These are phyloP conservation scores for Penicillium soppii DNA, from an alignment of 495 filamentous ascomycete genomes.

Conservation along the genomic window DNA sequence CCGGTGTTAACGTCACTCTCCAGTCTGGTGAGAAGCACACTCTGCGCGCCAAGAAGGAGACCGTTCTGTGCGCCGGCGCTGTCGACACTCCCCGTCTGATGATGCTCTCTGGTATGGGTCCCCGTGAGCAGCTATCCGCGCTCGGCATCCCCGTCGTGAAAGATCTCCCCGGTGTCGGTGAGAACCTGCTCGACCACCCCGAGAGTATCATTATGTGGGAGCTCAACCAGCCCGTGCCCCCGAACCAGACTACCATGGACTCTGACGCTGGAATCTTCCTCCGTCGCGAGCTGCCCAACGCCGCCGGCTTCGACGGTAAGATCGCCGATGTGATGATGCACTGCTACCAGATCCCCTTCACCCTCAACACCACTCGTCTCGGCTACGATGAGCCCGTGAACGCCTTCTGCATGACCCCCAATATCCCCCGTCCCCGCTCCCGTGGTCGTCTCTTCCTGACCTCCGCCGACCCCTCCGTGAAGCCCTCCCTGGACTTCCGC, in stretches of 20 bases:
- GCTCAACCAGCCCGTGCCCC: slow-evolving; percentile 70
- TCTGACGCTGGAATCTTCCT: slow-evolving; percentile 83
- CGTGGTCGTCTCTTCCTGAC: slow-evolving; percentile 71
- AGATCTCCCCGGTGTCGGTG: slow-evolving; percentile 74
- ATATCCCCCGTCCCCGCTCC: slow-evolving; percentile 79
- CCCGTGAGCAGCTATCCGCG: slow-evolving; percentile 57
- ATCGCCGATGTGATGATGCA: slow-evolving; percentile 87
- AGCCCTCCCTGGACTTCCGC: slow-evolving; percentile 81
- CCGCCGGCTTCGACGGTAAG: slow-evolving; percentile 63
- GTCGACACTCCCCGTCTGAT: slow-evolving; percentile 75
- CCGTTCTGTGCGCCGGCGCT: slow-evolving; percentile 74
- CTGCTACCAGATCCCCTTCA: slow-evolving; percentile 86
- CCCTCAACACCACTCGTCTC: slow-evolving; percentile 66
- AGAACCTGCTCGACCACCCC: slow-evolving; percentile 77
- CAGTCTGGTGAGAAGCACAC: slow-evolving; percentile 61
- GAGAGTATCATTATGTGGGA: slow-evolving; percentile 84
- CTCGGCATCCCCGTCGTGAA: slow-evolving; percentile 68
- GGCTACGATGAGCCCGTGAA: slow-evolving; percentile 72
- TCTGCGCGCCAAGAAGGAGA: slow-evolving; percentile 64
- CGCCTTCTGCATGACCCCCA: slow-evolving; percentile 90
- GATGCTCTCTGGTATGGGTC: slow-evolving; percentile 77
- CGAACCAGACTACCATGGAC: slow-evolving; percentile 81
- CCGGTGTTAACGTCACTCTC: slow-evolving; percentile 63
- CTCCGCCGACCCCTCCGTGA: slow-evolving; percentile 66
- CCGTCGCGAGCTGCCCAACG: slow-evolving; percentile 64